These are phyloP conservation scores for Eutypa lata DNA, from an alignment of 2,329 filamentous ascomycete species.

Conservation along the genomic window DNA sequence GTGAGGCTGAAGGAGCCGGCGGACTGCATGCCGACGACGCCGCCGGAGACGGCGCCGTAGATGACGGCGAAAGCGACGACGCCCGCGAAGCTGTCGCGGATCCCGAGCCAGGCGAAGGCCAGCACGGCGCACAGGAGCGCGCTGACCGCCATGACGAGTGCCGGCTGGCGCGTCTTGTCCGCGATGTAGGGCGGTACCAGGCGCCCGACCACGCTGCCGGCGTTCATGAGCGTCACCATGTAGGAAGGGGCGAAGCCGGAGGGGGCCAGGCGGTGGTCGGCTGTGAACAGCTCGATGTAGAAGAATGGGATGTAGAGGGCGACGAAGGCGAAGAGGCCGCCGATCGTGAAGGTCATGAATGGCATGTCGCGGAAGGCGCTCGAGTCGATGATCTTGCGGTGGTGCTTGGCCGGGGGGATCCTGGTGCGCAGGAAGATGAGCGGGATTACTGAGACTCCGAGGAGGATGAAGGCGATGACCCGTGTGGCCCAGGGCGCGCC, in stretches of 20 bases:
- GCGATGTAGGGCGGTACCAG: slow-evolving; percentile 42
- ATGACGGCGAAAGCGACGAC: slow-evolving; percentile 39
- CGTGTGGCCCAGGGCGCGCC: slow-evolving; percentile 45
- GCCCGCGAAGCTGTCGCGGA: slow-evolving; percentile 29
- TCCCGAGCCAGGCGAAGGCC: slow-evolving; percentile 38
- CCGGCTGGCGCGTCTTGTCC: slow-evolving; percentile 39
- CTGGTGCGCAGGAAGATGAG: slow-evolving; percentile 25
- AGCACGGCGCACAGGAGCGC: slow-evolving; percentile 31
- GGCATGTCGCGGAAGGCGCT: slow-evolving; percentile 35
- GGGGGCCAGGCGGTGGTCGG: slow-evolving; percentile 36
- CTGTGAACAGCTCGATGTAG: slow-evolving; percentile 41
- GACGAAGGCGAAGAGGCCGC: slow-evolving; percentile 38
- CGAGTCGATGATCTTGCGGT: slow-evolving; percentile 32
- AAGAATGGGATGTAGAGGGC: slow-evolving; percentile 48
- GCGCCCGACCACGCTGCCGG: slow-evolving; percentile 43
- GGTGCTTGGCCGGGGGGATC: slow-evolving; percentile 28
- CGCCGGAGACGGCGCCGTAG: slow-evolving; percentile 45
- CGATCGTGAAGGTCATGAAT: slow-evolving; percentile 35
- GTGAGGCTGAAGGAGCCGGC: slow-evolving; percentile 36
- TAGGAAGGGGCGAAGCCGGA: slow-evolving; percentile 33
- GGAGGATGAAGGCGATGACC: slow-evolving; percentile 37
- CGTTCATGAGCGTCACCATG: slow-evolving; percentile 43
- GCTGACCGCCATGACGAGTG: slow-evolving; percentile 31
- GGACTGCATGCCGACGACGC: slow-evolving; percentile 41
- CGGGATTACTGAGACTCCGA: slow-evolving; percentile 34